Evolutionary conservation across 257 asterid genomes (phyloP), one percentile per base, ranked within the genome.

Genomic region (Phtheirospermum japonicum): DNA sequence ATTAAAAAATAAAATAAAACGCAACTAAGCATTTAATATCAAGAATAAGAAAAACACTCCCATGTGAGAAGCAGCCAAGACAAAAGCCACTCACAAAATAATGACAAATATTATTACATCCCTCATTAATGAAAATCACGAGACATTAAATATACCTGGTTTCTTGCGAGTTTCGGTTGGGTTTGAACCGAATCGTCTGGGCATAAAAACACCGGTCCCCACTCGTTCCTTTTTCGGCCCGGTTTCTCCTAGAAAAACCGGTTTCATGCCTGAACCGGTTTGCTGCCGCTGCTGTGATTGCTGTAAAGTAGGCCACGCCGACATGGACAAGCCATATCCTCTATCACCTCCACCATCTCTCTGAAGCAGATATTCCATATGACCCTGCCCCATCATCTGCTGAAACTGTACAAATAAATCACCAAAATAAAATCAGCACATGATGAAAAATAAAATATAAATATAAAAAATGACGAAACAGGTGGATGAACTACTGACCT

Each of bases 121-220:
- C 48, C 14, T 10, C 48, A 9, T 48, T 48, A 48, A 48, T 48
- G 19, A 4, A 48, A 4, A 36, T 17, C 19, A 48, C 10, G 0
- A 48, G n/a, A 2, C 26, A 48, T 2, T 48, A 14, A 33, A 33
- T 2, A 40, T 14, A 81, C 92, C 95, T 65, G 75, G 61, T 62
- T 89, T 84, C 69, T 65, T 76, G 51, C 78, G 77, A 4, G 65
- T 43, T 16, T 71, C 81, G 14, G 75, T 7, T 0, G 78, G 78
- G 34, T 18, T 20, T 7, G 84, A n/a, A 18, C 75, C 78, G 20
- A 36, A 42, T 64, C 78, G 56, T 46, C 88, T 74, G 10, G 97
- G 97, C 65, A 89, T 68, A 56, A 89, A 89, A 56, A 89, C 97
- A 2, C 95, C 97, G 1, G 97, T 89, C 17, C 97, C 97, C 0